Conservation (phyloP, 176 grass and related monocot species). For the Coix lacrymajobi region DNA sequence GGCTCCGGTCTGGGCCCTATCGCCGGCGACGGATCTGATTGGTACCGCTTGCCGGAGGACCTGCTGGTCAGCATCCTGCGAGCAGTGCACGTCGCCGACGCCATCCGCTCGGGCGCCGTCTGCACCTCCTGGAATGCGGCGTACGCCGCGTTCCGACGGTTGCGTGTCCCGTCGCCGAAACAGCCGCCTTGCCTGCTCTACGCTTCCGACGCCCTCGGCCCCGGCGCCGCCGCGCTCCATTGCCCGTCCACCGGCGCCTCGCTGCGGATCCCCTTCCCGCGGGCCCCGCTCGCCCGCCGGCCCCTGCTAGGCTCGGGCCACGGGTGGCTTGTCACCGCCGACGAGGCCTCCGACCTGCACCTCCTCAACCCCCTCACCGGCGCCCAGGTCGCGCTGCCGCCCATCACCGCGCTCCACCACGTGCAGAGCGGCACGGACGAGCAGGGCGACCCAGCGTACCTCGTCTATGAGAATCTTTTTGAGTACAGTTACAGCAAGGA, state of each 20-base stretch:
- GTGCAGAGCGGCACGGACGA: not conserved
- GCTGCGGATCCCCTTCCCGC: not conserved
- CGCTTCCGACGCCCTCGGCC: no score
- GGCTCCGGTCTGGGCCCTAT: no score
- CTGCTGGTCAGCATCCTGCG: not conserved
- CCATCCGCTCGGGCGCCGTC: not conserved
- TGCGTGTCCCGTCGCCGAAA: not conserved
- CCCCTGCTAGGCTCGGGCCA: not conserved
- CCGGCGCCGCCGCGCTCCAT: not conserved
- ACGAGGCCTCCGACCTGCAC: slow-evolving; percentile 4
- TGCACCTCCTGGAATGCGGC: not conserved
- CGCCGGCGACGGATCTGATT: not conserved
- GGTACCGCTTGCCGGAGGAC: slow-evolving; percentile 1
- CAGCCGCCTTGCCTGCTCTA: no score
- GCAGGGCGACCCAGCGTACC: not conserved
- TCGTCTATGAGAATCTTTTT: not conserved
- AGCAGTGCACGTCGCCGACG: not conserved
- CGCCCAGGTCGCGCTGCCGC: not conserved
- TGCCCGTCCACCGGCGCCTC: not conserved
- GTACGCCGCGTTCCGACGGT: not conserved
- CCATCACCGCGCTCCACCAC: not conserved
- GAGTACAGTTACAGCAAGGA: no score
- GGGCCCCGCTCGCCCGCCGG: not conserved
- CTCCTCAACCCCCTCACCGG: slow-evolving; percentile 32
- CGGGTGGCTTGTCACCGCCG: slow-evolving; percentile 16